Base-by-base conservation (phyloP, 352 stramenopile genomes). In the Globisporangium parvum region DNA sequence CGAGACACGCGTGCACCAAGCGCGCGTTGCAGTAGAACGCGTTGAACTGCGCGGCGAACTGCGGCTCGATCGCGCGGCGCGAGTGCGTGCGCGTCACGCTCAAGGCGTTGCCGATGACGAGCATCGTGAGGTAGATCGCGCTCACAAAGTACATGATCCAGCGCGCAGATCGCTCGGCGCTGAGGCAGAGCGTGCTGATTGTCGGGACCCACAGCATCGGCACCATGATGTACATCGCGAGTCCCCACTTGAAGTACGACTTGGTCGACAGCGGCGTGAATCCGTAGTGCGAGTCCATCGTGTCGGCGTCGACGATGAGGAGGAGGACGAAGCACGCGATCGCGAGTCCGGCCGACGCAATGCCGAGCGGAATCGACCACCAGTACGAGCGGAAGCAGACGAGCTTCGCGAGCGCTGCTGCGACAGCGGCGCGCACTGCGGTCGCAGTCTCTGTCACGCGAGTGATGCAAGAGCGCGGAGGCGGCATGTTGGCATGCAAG, bases 11-110 rank as follows among this genome's bases (percentile, higher is more conserved):
- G 6, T 31, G 48, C n/a, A 44, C 1, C 2, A 28, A 20, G 3
- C 20, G 35, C 10, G 31, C 23, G 31, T 44, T 24, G 48, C 48
- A 53, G 33, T 53, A 53, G 33, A 44, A 44, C 2, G n/a, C 3
- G 33, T 53, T 53, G 48, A 53, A 53, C 48, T 45, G n/a, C 17
- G 11, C 33, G 9, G 48, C 48, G 12, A 53, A 53, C 8, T 28
- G 18, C 6, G n/a, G 18, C 31, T 53, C n/a, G 48, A 53, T 44
- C 18, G 28, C 33, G 18, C 23, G 31, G 18, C 48, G 48, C 5
- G 41, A 28, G 47, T 1, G 28, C 31, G 18, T 44, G 24, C 42
- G 17, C 17, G 18, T n/a, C 2, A 18, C 26, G 8, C 10, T 24
- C 48, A 42, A 18, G n/a, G 15, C 33, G 48, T 45, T 53, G 18